phyloP scores from a whole-genome alignment of 2,329 filamentous ascomycete species.

The Alternaria dauci region DNA sequence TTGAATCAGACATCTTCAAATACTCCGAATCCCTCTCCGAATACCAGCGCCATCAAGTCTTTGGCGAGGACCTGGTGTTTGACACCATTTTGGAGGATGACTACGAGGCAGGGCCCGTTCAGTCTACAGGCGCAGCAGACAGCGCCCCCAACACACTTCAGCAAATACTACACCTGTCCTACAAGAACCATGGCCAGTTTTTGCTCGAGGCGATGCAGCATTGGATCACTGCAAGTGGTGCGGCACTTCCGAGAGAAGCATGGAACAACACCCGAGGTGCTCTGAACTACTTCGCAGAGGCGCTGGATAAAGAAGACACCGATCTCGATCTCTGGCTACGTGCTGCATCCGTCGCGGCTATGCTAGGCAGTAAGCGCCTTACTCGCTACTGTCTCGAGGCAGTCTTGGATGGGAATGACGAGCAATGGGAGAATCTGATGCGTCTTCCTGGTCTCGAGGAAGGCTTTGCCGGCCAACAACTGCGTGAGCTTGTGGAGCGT shows the following conservation, averaged over 20 bases:
- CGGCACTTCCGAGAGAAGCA: constrained; percentile 46
- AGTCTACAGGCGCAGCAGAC: constrained; percentile 69
- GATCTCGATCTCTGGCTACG: constrained; percentile 71
- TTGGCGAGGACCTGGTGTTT: constrained; percentile 55
- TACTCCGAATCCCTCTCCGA: constrained; percentile 89
- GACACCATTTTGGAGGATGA: constrained; percentile 53
- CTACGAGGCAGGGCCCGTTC: constrained; percentile 53
- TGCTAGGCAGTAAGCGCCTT: constrained; percentile 66
- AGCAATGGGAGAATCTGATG: constrained; percentile 61
- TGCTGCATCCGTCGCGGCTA: constrained; percentile 64
- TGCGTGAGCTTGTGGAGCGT: constrained; percentile 55
- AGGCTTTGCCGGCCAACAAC: constrained; percentile 48
- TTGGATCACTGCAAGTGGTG: constrained; percentile 49
- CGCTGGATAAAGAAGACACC: constrained; percentile 70
- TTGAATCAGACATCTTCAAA: constrained; percentile 91
- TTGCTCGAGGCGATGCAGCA: constrained; percentile 76
- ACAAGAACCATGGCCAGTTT: constrained; percentile 96
- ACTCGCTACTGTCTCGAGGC: constrained; percentile 70
- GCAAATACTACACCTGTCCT: constrained; percentile 89
- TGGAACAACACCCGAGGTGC: constrained; percentile 41
- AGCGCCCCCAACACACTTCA: constrained; percentile 81
- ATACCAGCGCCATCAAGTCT: constrained; percentile 73
- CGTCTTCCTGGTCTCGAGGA: constrained; percentile 62
- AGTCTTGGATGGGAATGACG: constrained; percentile 68
- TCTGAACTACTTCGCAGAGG: constrained; percentile 66